These are phyloP conservation scores for Bertia moriformis DNA, from an alignment of 2,329 filamentous ascomycete genomes.

Conservation along the genomic window DNA sequence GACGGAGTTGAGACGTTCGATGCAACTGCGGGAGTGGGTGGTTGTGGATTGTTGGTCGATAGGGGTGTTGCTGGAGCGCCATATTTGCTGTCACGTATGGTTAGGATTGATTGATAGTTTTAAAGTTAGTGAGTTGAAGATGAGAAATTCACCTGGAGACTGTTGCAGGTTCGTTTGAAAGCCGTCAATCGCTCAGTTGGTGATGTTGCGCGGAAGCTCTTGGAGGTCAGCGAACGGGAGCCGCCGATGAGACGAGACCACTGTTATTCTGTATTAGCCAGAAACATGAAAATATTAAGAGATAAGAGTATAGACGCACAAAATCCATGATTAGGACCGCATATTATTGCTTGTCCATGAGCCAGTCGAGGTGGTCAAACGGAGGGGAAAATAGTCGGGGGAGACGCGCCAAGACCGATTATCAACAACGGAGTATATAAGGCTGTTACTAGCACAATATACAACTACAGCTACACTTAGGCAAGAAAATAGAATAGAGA, in stretches of 20 bases:
- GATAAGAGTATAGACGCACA: conserved; percentile 16
- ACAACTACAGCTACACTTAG: too few relatives aligned
- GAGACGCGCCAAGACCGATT: too few relatives aligned
- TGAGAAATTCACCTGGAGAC: conserved; percentile 28
- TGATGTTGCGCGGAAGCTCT: conserved; percentile 32
- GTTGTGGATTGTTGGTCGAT: conserved; percentile 32
- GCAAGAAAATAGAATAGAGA: too few relatives aligned
- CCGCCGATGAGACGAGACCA: conserved; percentile 49
- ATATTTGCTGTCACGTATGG: conserved; percentile 34
- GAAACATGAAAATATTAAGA: conserved; percentile 1
- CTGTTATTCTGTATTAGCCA: conserved; percentile 14
- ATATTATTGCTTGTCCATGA: not conserved
- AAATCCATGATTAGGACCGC: conserved; percentile 19
- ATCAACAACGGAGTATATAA: too few relatives aligned
- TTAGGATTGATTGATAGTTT: conserved; percentile 2
- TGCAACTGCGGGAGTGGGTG: conserved; percentile 29
- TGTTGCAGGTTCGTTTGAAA: conserved; percentile 46
- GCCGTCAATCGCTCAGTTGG: conserved; percentile 43
- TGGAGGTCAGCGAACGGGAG: conserved; percentile 25
- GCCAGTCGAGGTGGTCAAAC: not conserved
- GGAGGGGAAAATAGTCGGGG: too few relatives aligned
- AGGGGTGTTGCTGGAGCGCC: conserved; percentile 36
- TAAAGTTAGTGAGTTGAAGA: too few relatives aligned
- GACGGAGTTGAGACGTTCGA: conserved; percentile 41
- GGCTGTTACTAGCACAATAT: too few relatives aligned